Evolutionary conservation across 73 alveolate genomes (phyloP).

Genomic region (Paramecium sonneborni): DNA sequence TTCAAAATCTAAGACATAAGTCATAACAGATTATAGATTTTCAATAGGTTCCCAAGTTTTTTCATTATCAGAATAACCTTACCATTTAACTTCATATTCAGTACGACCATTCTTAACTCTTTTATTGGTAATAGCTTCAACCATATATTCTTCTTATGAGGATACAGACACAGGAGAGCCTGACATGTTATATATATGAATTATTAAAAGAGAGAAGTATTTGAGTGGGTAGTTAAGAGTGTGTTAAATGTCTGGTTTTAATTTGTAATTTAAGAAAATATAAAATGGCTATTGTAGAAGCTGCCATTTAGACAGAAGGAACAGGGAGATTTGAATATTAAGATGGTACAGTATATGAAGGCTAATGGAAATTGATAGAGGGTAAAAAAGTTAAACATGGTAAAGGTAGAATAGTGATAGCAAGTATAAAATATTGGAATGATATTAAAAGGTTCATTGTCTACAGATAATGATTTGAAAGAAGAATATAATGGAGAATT

Average conservation of each 20-base stretch:
- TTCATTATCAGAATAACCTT: conserved; percentile 16
- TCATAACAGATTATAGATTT: background rate
- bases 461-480: conserved; percentile 58
- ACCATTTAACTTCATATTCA: conserved; percentile 36
- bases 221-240: background rate
- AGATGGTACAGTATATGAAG: conserved; percentile 86
- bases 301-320: conserved; percentile 61
- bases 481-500: conserved; percentile 95
- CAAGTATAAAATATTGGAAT: conserved; percentile 31
- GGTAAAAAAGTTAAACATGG: conserved; percentile 90
- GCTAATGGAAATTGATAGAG: conserved; percentile 83
- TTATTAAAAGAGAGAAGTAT: background rate
- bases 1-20: background rate
- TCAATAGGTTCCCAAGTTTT: conserved; percentile 49
- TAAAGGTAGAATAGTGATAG: conserved; percentile 70
- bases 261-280: background rate
- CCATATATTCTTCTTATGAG: conserved; percentile 17
- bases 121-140: conserved; percentile 9
- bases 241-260: conserved; percentile 40
- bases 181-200: background rate
- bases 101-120: conserved; percentile 27
- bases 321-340: conserved; percentile 83
- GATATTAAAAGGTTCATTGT: conserved; percentile 58
- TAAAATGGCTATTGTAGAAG: conserved; percentile 5
- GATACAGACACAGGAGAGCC: background rate